These are phyloP conservation scores for Fusarium anthophilum DNA, from an alignment of 2,329 filamentous ascomycete genomes.

Conservation along the genomic window DNA sequence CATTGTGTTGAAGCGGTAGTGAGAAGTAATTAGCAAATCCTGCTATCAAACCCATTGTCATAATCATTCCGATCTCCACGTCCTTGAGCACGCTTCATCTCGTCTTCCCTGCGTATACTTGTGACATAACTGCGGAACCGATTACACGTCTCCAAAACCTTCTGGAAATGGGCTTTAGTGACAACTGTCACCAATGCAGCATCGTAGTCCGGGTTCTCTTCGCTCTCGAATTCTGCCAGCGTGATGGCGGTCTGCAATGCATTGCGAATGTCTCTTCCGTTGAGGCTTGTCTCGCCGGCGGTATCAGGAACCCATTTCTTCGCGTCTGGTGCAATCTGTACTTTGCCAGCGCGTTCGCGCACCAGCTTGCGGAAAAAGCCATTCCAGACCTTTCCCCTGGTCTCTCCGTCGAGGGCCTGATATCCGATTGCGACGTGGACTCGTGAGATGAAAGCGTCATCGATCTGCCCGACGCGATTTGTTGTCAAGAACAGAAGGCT, in stretches of 20 bases:
- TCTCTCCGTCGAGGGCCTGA: not conserved
- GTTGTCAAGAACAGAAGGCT: not conserved
- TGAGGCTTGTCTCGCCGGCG: not conserved
- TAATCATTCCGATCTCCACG: not conserved
- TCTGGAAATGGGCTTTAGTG: not conserved
- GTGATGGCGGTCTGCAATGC: not conserved
- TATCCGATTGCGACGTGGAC: not conserved
- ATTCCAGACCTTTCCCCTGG: not conserved
- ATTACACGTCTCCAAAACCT: not conserved
- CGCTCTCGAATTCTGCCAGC: not conserved
- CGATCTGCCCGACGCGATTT: not conserved
- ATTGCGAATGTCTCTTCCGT: not conserved
- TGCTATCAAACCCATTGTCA: not conserved
- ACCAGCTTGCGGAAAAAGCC: not conserved
- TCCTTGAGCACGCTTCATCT: not conserved
- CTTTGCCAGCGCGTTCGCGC: not conserved
- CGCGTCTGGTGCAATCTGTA: not conserved
- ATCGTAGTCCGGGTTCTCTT: not conserved
- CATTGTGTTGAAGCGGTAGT: accelerated
- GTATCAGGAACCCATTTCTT: not conserved
- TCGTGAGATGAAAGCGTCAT: not conserved
- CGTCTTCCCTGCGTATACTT: not conserved
- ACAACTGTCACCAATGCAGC: not conserved
- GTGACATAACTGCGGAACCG: not conserved
- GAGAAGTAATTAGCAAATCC: not conserved